Conservation (phyloP, 768 basidiomycete species). For the Lentinula sp. region DNA sequence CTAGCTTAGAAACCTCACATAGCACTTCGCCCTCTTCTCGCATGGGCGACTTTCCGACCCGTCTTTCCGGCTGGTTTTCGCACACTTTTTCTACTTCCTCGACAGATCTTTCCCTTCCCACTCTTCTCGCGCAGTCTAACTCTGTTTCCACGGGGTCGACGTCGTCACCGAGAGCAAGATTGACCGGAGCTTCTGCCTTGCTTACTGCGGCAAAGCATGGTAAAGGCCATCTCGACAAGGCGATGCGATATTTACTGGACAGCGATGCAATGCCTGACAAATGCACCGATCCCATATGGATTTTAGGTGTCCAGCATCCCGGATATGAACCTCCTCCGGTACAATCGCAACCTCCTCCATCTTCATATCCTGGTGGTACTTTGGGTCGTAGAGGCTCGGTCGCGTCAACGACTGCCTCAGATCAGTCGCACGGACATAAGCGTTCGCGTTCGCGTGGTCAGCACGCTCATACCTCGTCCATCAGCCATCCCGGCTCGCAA, state of each 20-base stretch:
- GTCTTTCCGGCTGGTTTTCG: conserved; percentile 77
- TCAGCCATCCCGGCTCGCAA: conserved; percentile 24
- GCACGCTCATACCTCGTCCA: conserved; percentile 34
- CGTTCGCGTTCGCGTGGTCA: conserved; percentile 5
- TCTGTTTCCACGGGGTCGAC: conserved; percentile 9
- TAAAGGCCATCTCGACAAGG: conserved; percentile 74
- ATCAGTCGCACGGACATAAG: conserved; percentile 6
- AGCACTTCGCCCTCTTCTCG: conserved; percentile 40
- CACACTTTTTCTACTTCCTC: conserved; percentile 71
- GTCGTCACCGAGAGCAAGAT: conserved; percentile 21
- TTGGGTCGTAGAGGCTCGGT: conserved; percentile 28
- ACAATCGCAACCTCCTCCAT: conserved; percentile 10
- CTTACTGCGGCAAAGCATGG: conserved; percentile 68
- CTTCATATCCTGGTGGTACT: conserved; percentile 10
- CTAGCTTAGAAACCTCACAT: conserved; percentile 38
- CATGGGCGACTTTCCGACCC: conserved; percentile 65
- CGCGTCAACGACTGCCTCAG: conserved; percentile 37
- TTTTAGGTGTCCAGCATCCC: conserved; percentile 77
- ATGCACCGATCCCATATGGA: conserved; percentile 81
- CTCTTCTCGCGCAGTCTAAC: conserved; percentile 37
- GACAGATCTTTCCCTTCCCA: conserved; percentile 64
- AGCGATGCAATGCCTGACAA: conserved; percentile 82
- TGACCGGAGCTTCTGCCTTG: conserved; percentile 33
- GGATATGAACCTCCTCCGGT: conserved; percentile 52
- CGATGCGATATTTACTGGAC: conserved; percentile 87